A percentile compares a stretch with the other conserved stretches of the same genome.
These are phyloP conservation scores for Balansia obtecta DNA, from an alignment of 2,329 filamentous ascomycete genomes.

Conservation along the genomic window DNA sequence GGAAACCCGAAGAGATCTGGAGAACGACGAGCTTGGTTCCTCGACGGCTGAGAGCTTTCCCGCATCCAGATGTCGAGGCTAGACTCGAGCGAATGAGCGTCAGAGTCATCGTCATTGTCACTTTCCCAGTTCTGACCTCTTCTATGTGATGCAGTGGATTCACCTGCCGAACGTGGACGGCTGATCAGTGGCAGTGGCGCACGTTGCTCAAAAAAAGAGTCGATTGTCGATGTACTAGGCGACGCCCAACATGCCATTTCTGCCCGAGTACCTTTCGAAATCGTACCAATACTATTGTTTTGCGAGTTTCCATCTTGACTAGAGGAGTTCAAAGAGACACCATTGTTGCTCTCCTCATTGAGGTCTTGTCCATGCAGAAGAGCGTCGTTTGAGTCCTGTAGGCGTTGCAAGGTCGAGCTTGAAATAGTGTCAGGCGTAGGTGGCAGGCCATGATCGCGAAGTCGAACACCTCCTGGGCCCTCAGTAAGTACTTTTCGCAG, in stretches of 20 bases:
- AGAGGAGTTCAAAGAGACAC: constrained; percentile 16
- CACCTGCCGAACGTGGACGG: constrained; percentile 35
- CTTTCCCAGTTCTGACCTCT: constrained; percentile 32
- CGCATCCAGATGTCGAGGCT: constrained; percentile 47
- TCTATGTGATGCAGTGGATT: constrained; percentile 28
- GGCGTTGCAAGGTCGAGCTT: constrained; percentile 38
- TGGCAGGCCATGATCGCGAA: constrained; percentile 34
- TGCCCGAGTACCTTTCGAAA: not conserved
- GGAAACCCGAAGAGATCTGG: constrained; percentile 46
- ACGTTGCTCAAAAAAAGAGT: constrained; percentile 10
- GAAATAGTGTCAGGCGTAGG: constrained; percentile 50
- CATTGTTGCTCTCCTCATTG: constrained; percentile 20
- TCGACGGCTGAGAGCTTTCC: constrained; percentile 33
- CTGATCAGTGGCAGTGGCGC: constrained; percentile 15
- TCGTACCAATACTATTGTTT: not conserved
- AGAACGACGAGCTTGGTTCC: constrained; percentile 22
- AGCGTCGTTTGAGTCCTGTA: constrained; percentile 38
- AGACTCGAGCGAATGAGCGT: constrained; percentile 30
- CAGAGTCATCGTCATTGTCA: constrained; percentile 29
- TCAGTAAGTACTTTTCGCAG: constrained; percentile 38
- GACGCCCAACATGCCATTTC: constrained; percentile 5
- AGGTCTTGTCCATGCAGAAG: constrained; percentile 21
- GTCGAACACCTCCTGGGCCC: constrained; percentile 25
- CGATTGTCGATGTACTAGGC: constrained; percentile 1
- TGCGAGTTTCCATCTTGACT: constrained; percentile 7